phyloP scores from a whole-genome alignment of 306 rosid genomes.

The Cucurbita ficifolia region DNA sequence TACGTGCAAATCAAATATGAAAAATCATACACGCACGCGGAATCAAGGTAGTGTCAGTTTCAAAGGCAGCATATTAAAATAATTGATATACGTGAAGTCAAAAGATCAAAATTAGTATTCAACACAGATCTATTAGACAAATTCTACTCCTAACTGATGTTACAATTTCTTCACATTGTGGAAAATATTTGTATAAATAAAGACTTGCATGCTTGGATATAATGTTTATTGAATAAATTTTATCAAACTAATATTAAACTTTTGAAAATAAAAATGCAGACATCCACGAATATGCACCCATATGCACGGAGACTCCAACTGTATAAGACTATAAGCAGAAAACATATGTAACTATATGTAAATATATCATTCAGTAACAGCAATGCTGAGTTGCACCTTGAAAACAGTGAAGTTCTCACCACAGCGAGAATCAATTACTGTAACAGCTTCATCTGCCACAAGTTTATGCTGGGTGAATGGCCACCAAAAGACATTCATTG shows the following conservation, averaged over 20 bases:
- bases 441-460: slow-evolving; percentile 54
- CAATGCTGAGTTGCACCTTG: slow-evolving; percentile 40
- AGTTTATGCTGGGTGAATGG: slow-evolving; percentile 94
- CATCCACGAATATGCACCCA: not conserved
- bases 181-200: not conserved
- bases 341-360: not conserved
- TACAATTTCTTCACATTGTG: not conserved
- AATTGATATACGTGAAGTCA: not conserved
- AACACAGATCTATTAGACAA: not conserved
- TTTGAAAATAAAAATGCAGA: not conserved
- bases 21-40: not conserved
- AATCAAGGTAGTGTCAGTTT: not conserved
- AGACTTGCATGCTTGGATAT: not conserved
- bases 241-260: not conserved
- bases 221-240: not conserved
- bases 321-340: not conserved
- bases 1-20: not conserved
- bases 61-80: not conserved
- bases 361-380: not conserved
- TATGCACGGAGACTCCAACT: not conserved
- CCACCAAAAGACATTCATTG: slow-evolving; percentile 79
- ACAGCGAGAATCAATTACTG: slow-evolving; percentile 89
- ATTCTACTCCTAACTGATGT: not conserved
- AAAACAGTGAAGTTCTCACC: slow-evolving; percentile 82
- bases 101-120: not conserved